phyloP scores from a whole-genome alignment of 2,329 filamentous ascomycete species.

The Cladobotryum protrusum region DNA sequence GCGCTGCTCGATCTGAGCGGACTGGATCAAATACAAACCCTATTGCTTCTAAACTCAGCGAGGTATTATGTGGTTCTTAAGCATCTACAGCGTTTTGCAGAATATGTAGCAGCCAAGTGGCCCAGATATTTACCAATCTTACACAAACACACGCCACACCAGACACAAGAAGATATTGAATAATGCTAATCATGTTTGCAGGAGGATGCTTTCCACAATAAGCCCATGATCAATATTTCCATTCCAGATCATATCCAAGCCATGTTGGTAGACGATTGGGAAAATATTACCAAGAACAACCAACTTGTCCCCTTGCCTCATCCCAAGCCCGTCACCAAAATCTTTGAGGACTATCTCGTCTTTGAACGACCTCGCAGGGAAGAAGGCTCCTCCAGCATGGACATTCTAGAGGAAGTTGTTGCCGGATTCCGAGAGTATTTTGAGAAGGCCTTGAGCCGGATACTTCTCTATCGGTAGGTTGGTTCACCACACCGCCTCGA shows the following conservation, averaged over 20 bases:
- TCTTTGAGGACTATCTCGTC: slow-evolving; percentile 74
- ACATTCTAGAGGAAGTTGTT: slow-evolving; percentile 86
- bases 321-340: slow-evolving; percentile 63
- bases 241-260: slow-evolving; percentile 89
- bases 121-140: neutral
- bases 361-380: slow-evolving; percentile 62
- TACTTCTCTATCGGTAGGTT: slow-evolving; percentile 71
- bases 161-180: neutral
- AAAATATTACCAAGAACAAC: slow-evolving; percentile 93
- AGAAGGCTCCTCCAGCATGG: slow-evolving; percentile 62
- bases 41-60: no score
- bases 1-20: no score
- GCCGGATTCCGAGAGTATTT: slow-evolving; percentile 89
- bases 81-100: no score
- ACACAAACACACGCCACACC: no score
- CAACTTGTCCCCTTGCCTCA: slow-evolving; percentile 83
- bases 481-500: no score
- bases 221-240: slow-evolving; percentile 78
- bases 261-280: slow-evolving; percentile 95
- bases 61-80: no score
- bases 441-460: slow-evolving; percentile 79
- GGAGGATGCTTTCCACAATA: slow-evolving; percentile 82
- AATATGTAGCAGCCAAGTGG: neutral
- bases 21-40: no score
- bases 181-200: slow-evolving; percentile 29